These are phyloP conservation scores for Polytrichum commune DNA, from an alignment of 225 moss, liverwort and hornwort genomes.

Conservation along the genomic window DNA sequence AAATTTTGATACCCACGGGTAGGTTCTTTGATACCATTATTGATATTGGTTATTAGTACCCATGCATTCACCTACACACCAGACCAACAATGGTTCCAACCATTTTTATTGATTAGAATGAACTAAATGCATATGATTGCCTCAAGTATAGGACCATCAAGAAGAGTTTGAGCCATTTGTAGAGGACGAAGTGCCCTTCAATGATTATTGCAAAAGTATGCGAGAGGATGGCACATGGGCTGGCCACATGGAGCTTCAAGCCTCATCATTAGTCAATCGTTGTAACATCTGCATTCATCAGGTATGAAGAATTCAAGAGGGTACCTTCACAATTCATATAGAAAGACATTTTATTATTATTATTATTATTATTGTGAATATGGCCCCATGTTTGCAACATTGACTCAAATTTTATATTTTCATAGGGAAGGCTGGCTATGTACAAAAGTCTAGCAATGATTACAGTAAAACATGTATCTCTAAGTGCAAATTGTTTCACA, in stretches of 20 bases:
- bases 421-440: no score
- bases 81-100: neutral
- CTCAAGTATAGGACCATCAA: conserved; percentile 61
- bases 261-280: conserved; percentile 76
- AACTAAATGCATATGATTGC: neutral
- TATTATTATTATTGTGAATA: no score
- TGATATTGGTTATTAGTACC: no score
- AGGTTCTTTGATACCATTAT: no score
- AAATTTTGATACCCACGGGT: no score
- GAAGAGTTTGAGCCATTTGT: conserved; percentile 95
- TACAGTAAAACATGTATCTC: neutral
- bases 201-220: conserved; percentile 87
- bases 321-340: no score
- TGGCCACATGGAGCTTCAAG: conserved; percentile 97
- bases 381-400: no score
- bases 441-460: no score
- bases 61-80: no score
- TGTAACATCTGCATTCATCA: conserved; percentile 99
- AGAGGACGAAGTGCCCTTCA: conserved; percentile 94
- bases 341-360: no score
- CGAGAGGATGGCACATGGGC: conserved; percentile 87
- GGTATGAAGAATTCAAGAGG: conserved; percentile 26
- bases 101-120: neutral
- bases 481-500: neutral
- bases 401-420: no score